Evolutionary conservation across 805 yeast species (phyloP), one percentile per base, ranked within the genome.

Genomic region (Kodamaea jinghongensis): DNA sequence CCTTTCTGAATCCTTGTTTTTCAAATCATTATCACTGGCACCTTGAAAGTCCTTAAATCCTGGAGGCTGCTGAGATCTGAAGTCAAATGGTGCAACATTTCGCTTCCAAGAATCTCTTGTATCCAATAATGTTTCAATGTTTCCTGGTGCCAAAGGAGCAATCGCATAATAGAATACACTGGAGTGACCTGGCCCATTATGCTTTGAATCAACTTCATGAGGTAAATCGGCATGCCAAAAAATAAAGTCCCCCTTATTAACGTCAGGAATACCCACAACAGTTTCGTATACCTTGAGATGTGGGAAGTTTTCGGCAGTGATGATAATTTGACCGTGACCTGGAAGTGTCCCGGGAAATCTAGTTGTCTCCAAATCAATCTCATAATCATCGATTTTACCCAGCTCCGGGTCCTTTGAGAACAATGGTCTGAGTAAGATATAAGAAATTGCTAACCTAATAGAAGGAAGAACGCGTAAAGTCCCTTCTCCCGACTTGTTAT

Each of bases 151-250:
- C 39, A 67, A 47, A 1, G 75, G 75, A 11, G 56, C 52, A 2
- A 61, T 55, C 2, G 71, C 67, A 38, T 59, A 55, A 45, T 60
- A 71, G 42, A 68, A 44, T 4, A 70, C 75, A 6, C 65, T 53
- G 3, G 76, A 65, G 42, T 65, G 67, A 6, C 37, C 25, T 2
- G 27, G 26, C 5, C 73, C 73, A 5, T 39, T 40, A 42, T 65
- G 71, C 4, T 47, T 56, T 13, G 52, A 43, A 38, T 71, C 75
- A 17, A 71, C 73, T 9, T 64, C 63, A 45, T 71, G 76, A 11
- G 62, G 56, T 17, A 58, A 37, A 44, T 70, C 75, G 38, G 65
- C 57, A 40, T 71, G 76, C 75, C 75, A 70, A 38, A 63, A 60
- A 1, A 71, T 70, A 42, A 53, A 57, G 48, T 69, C 74, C 4